Conservation (phyloP, 306 rosid genomes). For the Spatholobus suberectus region DNA sequence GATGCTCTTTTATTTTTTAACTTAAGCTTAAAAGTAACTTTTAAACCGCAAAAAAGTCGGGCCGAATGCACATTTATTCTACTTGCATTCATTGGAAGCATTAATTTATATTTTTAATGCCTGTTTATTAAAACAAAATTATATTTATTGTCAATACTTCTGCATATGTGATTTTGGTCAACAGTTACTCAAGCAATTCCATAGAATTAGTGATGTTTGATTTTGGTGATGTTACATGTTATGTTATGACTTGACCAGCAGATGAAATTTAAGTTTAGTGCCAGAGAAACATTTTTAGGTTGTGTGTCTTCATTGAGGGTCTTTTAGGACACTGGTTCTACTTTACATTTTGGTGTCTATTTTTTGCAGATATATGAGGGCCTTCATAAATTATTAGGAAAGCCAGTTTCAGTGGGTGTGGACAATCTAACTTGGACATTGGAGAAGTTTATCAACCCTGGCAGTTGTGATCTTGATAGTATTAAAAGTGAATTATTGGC, state of each 20-base stretch:
- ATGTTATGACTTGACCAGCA: background rate
- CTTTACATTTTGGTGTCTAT: conserved; percentile 33
- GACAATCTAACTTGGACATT: conserved; percentile 78
- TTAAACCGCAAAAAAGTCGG: background rate
- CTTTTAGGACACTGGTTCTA: background rate
- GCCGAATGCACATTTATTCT: background rate
- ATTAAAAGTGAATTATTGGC: conserved; percentile 41
- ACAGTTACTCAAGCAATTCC: background rate
- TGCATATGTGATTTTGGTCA: background rate
- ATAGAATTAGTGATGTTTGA: conserved; percentile 24
- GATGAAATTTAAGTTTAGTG: conserved; percentile 12
- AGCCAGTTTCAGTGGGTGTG: conserved; percentile 57
- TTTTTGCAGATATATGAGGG: conserved; percentile 63
- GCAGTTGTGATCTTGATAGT: conserved; percentile 33
- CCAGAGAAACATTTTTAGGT: background rate
- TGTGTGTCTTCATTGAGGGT: background rate
- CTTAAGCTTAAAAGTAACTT: background rate
- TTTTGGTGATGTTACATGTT: conserved; percentile 20
- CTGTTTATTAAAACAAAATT: background rate
- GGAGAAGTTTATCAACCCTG: conserved; percentile 51
- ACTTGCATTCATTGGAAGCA: conserved; percentile 11
- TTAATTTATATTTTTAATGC: background rate
- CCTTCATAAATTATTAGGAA: conserved; percentile 59
- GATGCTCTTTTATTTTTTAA: background rate
- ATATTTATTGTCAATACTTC: background rate